Percentiles rank a stretch among this genome's conserved stretches.
These are phyloP conservation scores for Chrysoporthe puriensis DNA, from an alignment of 2,329 filamentous ascomycete genomes.

Conservation along the genomic window DNA sequence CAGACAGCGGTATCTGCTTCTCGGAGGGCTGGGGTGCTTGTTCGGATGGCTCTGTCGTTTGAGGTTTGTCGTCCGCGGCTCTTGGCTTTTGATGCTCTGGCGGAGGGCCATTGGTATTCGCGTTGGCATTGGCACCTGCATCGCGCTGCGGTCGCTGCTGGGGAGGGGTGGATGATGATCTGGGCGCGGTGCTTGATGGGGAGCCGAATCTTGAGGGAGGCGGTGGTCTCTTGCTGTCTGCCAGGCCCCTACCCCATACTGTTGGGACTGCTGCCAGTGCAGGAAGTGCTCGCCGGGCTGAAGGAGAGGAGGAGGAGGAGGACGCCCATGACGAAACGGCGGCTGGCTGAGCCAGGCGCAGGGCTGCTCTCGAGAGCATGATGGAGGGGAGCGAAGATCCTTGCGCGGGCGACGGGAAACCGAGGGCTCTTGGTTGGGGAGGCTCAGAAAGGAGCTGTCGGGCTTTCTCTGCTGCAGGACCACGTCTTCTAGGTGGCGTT, in stretches of 20 bases:
- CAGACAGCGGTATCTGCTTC: slow-evolving; percentile 59
- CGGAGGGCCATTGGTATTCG: background rate
- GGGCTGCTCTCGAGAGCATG: slow-evolving; percentile 46
- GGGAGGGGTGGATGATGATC: slow-evolving; percentile 15
- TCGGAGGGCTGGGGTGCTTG: slow-evolving; percentile 40
- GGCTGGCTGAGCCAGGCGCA: slow-evolving; percentile 42
- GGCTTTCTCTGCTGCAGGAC: background rate
- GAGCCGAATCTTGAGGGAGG: slow-evolving; percentile 33
- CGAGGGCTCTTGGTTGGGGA: background rate
- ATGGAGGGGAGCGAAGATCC: slow-evolving; percentile 24
- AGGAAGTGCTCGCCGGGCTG: slow-evolving; percentile 36
- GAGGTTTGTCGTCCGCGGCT: background rate
- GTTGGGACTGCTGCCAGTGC: slow-evolving; percentile 35
- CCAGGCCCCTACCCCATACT: slow-evolving; percentile 50
- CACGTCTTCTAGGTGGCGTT: slow-evolving; percentile 16
- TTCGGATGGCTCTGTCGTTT: slow-evolving; percentile 2
- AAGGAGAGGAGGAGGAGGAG: slow-evolving; percentile 32
- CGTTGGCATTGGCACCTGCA: background rate
- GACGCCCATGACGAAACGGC: slow-evolving; percentile 36
- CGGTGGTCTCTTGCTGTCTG: slow-evolving; percentile 41
- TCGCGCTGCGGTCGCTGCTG: slow-evolving; percentile 5
- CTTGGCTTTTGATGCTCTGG: slow-evolving; percentile 19
- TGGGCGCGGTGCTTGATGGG: slow-evolving; percentile 24
- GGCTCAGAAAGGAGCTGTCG: background rate
- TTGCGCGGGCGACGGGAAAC: slow-evolving; percentile 9